Conservation (phyloP, 352 stramenopile species). For the Albugo candida region DNA sequence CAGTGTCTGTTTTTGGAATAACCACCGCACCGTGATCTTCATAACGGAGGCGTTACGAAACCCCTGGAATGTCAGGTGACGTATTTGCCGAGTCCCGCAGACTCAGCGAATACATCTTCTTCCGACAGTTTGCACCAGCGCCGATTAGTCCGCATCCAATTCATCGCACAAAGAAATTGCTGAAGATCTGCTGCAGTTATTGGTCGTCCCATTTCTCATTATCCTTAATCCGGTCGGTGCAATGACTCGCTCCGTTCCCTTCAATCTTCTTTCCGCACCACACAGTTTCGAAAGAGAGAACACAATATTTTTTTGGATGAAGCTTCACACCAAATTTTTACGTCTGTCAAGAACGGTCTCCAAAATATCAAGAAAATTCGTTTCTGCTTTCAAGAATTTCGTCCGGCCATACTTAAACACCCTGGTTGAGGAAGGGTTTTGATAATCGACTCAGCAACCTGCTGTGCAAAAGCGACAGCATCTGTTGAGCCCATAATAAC, state of each 20-base stretch:
- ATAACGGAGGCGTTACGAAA: no score
- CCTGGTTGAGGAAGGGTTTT: slow-evolving; percentile 1
- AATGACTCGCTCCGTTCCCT: slow-evolving; percentile 4
- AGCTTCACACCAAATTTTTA: background rate
- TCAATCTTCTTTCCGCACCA: slow-evolving; percentile 14
- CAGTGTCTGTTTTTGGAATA: no score
- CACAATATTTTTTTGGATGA: no score
- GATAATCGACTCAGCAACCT: background rate
- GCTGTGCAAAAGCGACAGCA: slow-evolving; percentile 10
- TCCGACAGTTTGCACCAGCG: no score
- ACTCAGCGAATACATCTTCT: no score
- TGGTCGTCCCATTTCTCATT: slow-evolving; percentile 7
- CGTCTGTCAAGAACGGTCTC: slow-evolving; percentile 5
- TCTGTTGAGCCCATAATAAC: no score
- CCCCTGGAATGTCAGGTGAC: no score
- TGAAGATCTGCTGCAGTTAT: background rate
- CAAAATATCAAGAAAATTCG: slow-evolving; percentile 7
- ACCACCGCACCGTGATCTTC: no score
- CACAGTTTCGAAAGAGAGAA: no score
- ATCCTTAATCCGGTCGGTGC: slow-evolving; percentile 8
- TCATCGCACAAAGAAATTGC: no score
- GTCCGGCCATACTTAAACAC: slow-evolving; percentile 13
- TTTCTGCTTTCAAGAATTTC: slow-evolving; percentile 4
- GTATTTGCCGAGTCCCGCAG: no score
- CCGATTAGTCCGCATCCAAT: slow-evolving; percentile 8